These are phyloP conservation scores for Cytauxzoon felis DNA, from an alignment of 169 alveolate species.

Conservation along the genomic window DNA sequence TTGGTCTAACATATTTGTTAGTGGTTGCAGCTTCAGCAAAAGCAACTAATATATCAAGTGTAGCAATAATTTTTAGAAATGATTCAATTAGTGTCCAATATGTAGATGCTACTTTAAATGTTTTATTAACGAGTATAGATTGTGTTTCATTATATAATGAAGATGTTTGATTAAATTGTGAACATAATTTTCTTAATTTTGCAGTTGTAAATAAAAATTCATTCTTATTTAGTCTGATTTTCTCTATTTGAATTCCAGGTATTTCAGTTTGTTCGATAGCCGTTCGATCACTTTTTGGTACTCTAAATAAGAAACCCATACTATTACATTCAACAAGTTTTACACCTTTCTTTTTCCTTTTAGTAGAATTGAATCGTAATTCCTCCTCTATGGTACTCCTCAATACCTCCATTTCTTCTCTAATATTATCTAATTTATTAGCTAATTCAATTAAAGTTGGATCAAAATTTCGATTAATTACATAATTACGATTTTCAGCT, in stretches of 20 bases:
- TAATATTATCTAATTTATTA: constrained; percentile 66
- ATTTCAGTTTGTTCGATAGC: constrained; percentile 53
- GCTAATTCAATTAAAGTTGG: constrained; percentile 70
- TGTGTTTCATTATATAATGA: constrained; percentile 79
- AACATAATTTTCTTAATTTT: constrained; percentile 76
- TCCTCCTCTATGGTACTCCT: constrained; percentile 77
- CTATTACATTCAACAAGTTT: constrained; percentile 75
- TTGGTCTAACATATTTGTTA: constrained; percentile 86
- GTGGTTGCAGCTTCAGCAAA: constrained; percentile 88
- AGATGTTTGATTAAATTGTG: constrained; percentile 67
- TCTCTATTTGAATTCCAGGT: constrained; percentile 44
- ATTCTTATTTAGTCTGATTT: constrained; percentile 81
- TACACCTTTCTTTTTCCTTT: constrained; percentile 54
- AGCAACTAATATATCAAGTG: constrained; percentile 89
- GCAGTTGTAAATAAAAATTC: constrained; percentile 84
- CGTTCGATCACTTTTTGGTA: constrained; percentile 77
- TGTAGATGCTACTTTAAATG: constrained; percentile 91
- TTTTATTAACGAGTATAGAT: constrained; percentile 79
- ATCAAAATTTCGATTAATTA: constrained; percentile 80
- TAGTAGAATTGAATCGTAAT: constrained; percentile 63
- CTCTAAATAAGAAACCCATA: constrained; percentile 81
- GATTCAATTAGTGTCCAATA: constrained; percentile 91
- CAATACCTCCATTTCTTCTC: constrained; percentile 79
- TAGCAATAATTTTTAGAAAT: constrained; percentile 81
- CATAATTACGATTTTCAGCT: constrained; percentile 85